Conservation (phyloP, 192 early-diverging fungal species). For the Gryganskiella cystojenkinii region DNA sequence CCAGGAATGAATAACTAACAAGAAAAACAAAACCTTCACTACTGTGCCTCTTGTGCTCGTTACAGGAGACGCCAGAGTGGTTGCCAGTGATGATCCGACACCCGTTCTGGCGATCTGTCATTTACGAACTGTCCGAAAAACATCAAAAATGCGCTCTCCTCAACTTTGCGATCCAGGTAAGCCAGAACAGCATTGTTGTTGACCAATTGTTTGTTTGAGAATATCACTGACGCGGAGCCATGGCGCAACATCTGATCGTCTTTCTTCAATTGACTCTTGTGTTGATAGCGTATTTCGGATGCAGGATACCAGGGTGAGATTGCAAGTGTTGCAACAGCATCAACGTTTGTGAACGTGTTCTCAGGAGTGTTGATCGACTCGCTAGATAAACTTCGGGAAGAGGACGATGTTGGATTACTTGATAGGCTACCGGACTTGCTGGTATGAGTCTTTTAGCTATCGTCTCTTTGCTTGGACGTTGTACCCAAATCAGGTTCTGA, state of each 20-base stretch:
- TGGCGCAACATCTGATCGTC: background rate
- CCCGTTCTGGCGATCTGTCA: slow-evolving; percentile 69
- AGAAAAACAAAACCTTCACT: background rate
- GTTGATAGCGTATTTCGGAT: slow-evolving; percentile 66
- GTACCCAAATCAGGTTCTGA: background rate
- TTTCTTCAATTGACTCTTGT: background rate
- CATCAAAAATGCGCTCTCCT: slow-evolving; percentile 72
- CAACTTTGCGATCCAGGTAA: slow-evolving; percentile 69
- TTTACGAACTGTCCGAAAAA: slow-evolving; percentile 73
- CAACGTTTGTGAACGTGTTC: slow-evolving; percentile 73
- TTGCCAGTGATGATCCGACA: slow-evolving; percentile 67
- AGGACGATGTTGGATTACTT: slow-evolving; percentile 67
- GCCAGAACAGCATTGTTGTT: slow-evolving; percentile 11
- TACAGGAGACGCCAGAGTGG: slow-evolving; percentile 63
- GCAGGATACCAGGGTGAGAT: slow-evolving; percentile 73
- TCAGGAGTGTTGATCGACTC: slow-evolving; percentile 70
- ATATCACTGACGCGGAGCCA: background rate
- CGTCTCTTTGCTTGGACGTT: too few relatives aligned
- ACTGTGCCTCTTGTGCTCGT: background rate
- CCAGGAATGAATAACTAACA: background rate
- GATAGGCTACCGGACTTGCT: slow-evolving; percentile 67
- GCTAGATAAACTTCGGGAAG: slow-evolving; percentile 65
- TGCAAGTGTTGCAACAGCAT: slow-evolving; percentile 71
- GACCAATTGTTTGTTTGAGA: background rate
- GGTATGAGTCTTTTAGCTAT: slow-evolving; percentile 38